Evolutionary conservation across 1,284 basidiomycete genomes (phyloP).

Genomic region (Irpex sp.): DNA sequence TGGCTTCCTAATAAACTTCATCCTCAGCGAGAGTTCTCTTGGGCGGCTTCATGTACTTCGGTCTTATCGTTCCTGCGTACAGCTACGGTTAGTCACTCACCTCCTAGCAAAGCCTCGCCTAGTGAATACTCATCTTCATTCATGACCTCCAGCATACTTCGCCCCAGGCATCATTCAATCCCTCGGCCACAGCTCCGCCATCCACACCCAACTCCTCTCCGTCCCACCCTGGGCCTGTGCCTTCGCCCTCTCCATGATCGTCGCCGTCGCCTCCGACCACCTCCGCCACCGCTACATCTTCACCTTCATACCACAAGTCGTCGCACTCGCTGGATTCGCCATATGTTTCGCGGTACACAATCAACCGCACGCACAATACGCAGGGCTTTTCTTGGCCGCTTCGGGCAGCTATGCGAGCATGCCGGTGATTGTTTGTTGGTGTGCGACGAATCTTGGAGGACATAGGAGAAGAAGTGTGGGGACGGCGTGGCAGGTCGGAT

Average conservation of each 20-base stretch:
- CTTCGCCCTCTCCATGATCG: constrained; percentile 21
- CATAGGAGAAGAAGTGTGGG: constrained; percentile 16
- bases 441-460: constrained; percentile 21
- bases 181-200: constrained; percentile 36
- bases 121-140: not conserved
- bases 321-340: constrained; percentile 18
- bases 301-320: constrained; percentile 11
- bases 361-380: constrained; percentile 21
- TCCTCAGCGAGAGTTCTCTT: constrained; percentile 19
- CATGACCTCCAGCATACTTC: constrained; percentile 19
- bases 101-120: not conserved
- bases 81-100: constrained; percentile 16
- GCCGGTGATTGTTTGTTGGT: constrained; percentile 27
- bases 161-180: constrained; percentile 28
- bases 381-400: constrained; percentile 22
- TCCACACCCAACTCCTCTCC: constrained; percentile 43
- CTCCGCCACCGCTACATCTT: constrained; percentile 20
- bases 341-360: constrained; percentile 19
- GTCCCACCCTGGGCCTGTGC: constrained; percentile 39
- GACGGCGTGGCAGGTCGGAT: constrained; percentile 22
- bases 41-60: constrained; percentile 24
- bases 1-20: not conserved
- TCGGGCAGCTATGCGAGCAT: constrained; percentile 23
- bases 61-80: constrained; percentile 23
- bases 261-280: constrained; percentile 19